These are phyloP conservation scores for Suillus hirtellus DNA, from an alignment of 768 basidiomycete species.

Conservation along the genomic window DNA sequence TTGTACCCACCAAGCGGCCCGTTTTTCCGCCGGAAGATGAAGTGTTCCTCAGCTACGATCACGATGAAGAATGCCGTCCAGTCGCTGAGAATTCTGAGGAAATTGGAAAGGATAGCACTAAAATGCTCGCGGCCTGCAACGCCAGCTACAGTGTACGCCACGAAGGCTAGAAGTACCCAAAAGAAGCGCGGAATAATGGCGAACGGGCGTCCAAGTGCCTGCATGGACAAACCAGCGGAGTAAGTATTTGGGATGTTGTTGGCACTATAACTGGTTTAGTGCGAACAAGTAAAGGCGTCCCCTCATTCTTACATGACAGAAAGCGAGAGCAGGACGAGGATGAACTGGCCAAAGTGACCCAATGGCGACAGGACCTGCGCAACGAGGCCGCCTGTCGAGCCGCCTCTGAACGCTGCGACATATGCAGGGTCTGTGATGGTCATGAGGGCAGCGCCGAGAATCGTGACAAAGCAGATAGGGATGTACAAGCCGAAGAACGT, in stretches of 20 bases:
- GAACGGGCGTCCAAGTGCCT: conserved; percentile 44
- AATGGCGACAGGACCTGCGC: conserved; percentile 45
- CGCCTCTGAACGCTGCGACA: conserved; percentile 39
- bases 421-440: conserved; percentile 43
- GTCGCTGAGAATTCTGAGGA: conserved; percentile 44
- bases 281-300: conserved; percentile 5
- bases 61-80: conserved; percentile 50
- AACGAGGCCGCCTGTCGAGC: conserved; percentile 45
- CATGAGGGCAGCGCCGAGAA: conserved; percentile 41
- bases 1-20: conserved; percentile 52
- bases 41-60: conserved; percentile 47
- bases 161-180: conserved; percentile 44
- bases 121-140: conserved; percentile 48
- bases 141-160: conserved; percentile 40
- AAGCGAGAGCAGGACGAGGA: conserved; percentile 43
- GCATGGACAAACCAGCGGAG: conserved; percentile 47
- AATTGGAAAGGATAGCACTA: conserved; percentile 42
- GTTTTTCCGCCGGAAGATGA: conserved; percentile 41
- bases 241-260: conserved; percentile 48
- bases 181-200: conserved; percentile 45
- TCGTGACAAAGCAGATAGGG: conserved; percentile 41
- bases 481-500: conserved; percentile 54
- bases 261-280: conserved; percentile 24
- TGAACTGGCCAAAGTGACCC: conserved; percentile 42
- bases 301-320: conserved; percentile 38